Evolutionary conservation across 164 flowering plant genomes (phyloP).

Genomic region (Litsea cubeba): DNA sequence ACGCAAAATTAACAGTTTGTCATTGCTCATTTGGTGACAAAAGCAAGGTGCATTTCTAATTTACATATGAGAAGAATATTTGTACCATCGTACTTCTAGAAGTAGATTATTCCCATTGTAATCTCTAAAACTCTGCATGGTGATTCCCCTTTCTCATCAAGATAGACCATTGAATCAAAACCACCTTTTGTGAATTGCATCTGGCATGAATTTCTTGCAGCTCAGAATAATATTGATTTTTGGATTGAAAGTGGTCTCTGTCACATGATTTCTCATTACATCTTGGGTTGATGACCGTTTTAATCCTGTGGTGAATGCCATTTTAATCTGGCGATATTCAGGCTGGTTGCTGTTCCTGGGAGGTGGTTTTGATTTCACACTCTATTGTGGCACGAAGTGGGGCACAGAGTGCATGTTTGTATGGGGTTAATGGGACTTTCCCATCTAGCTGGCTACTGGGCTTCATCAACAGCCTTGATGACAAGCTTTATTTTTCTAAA

Average conservation of each 20-base stretch:
- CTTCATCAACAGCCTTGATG: too few relatives aligned
- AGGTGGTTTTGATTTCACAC: too few relatives aligned
- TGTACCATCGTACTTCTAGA: not conserved
- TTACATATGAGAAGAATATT: not conserved
- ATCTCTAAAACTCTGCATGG: not conserved
- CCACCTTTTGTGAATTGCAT: not conserved
- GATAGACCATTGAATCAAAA: not conserved
- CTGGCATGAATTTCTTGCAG: not conserved
- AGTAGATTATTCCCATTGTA: too few relatives aligned
- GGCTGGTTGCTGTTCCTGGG: too few relatives aligned
- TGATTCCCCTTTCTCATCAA: not conserved
- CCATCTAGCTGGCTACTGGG: too few relatives aligned
- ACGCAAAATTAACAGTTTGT: conserved; percentile 80
- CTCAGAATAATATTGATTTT: not conserved
- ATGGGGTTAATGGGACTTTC: too few relatives aligned
- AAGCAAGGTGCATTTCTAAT: conserved; percentile 31
- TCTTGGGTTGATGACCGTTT: too few relatives aligned
- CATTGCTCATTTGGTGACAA: conserved; percentile 33
- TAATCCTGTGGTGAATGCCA: too few relatives aligned
- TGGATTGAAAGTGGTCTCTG: not conserved
- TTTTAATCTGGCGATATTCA: too few relatives aligned
- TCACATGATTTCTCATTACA: not conserved
- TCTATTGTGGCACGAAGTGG: too few relatives aligned
- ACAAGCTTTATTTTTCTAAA: too few relatives aligned
- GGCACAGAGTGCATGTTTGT: too few relatives aligned